A percentile compares a stretch with the other conserved stretches of the same genome.
Conservation (phyloP, 2,329 filamentous ascomycete species). For the Penicillium brasilianum region DNA sequence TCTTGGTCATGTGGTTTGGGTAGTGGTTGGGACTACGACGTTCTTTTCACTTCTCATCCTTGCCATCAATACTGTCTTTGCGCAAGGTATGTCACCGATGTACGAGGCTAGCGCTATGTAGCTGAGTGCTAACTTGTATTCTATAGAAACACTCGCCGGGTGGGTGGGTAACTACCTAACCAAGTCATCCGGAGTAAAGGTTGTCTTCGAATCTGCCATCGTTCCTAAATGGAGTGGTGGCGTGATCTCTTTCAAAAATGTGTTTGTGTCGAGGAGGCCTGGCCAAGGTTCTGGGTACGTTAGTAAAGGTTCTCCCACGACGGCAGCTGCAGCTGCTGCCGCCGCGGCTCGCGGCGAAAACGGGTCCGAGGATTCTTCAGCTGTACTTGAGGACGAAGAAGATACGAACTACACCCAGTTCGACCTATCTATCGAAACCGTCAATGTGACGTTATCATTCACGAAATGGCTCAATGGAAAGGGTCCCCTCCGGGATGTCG, state of each 20-base stretch:
- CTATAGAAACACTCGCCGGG: conserved; percentile 80
- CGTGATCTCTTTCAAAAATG: conserved; percentile 94
- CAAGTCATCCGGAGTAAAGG: conserved; percentile 86
- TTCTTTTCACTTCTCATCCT: conserved; percentile 93
- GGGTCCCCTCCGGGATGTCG: conserved; percentile 86
- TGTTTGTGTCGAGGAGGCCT: conserved; percentile 90
- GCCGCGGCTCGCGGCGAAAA: conserved; percentile 61
- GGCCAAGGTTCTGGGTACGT: conserved; percentile 82
- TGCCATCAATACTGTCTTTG: conserved; percentile 93
- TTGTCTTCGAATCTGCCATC: conserved; percentile 97
- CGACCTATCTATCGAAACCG: conserved; percentile 89
- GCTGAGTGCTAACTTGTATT: not conserved
- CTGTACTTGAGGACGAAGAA: conserved; percentile 64
- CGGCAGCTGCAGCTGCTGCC: conserved; percentile 83
- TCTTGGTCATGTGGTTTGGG: conserved; percentile 90
- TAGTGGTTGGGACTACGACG: conserved; percentile 94
- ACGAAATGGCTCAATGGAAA: conserved; percentile 99
- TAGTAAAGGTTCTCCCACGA: conserved; percentile 85
- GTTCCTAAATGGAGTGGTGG: conserved; percentile 95
- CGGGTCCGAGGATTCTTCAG: conserved; percentile 46
- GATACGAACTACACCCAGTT: conserved; percentile 98
- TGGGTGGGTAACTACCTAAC: conserved; percentile 97
- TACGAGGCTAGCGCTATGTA: conserved; percentile 23
- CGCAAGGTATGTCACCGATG: conserved; percentile 69
- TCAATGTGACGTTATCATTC: conserved; percentile 96